Percentiles rank a stretch among this genome's conserved stretches.
phyloP scores from a whole-genome alignment of 768 basidiomycete species.

The Kwoniella bestiolae region DNA sequence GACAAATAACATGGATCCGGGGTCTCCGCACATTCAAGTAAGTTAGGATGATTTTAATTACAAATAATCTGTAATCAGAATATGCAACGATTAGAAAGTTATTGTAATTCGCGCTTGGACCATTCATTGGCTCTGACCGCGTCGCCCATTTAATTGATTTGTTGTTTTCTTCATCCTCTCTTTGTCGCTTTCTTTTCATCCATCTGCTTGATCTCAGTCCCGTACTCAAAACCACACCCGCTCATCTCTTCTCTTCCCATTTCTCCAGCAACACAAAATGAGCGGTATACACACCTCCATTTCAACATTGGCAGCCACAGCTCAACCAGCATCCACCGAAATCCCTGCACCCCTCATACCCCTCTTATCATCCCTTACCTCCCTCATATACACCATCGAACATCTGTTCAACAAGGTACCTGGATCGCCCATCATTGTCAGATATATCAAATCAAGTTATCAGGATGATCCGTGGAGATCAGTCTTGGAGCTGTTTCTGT shows the following conservation, averaged over 20 bases:
- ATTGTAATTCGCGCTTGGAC: too few relatives aligned
- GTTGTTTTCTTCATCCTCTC: background rate
- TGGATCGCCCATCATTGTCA: conserved; percentile 61
- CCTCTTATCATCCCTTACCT: conserved; percentile 70
- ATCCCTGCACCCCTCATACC: conserved; percentile 57
- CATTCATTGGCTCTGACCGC: background rate
- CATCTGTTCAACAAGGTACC: conserved; percentile 64
- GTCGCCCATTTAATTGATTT: background rate
- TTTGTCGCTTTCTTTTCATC: background rate
- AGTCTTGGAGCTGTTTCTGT: conserved; percentile 81
- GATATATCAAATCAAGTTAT: conserved; percentile 92
- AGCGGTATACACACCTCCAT: background rate
- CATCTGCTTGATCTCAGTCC: background rate
- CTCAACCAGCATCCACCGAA: conserved; percentile 27
- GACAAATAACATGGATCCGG: background rate
- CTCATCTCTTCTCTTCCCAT: background rate
- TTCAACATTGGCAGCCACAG: background rate
- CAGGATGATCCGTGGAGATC: conserved; percentile 89
- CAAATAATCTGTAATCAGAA: too few relatives aligned
- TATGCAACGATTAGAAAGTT: too few relatives aligned
- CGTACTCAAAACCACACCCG: background rate
- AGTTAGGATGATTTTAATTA: too few relatives aligned
- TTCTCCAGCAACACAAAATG: background rate
- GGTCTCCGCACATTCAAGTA: background rate
- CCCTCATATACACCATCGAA: conserved; percentile 67